Evolutionary conservation across 805 yeast species (phyloP).

Genomic region (Lachancea nothofagi): DNA sequence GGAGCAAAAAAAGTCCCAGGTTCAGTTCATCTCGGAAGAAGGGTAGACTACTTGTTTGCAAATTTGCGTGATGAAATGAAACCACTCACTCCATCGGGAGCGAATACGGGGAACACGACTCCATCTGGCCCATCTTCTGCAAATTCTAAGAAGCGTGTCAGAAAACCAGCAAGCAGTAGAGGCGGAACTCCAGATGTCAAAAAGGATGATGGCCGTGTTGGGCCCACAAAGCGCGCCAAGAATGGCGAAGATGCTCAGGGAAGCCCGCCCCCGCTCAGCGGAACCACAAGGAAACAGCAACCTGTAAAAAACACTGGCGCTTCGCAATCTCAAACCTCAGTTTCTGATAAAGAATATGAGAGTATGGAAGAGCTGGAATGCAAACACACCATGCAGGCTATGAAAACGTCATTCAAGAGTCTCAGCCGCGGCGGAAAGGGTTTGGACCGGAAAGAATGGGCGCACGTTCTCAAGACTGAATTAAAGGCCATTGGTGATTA

Average conservation of each 20-base stretch:
- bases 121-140: conserved; percentile 18
- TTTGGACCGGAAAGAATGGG: conserved; percentile 72
- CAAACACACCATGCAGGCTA: conserved; percentile 55
- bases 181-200: conserved; percentile 18
- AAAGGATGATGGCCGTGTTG: conserved; percentile 12
- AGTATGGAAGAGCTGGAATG: conserved; percentile 75
- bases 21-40: conserved; percentile 83
- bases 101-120: conserved; percentile 12
- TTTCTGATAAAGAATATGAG: conserved; percentile 49
- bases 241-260: conserved; percentile 10
- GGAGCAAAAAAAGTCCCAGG: conserved; percentile 73
- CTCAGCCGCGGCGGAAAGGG: conserved; percentile 70
- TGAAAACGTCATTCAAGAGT: conserved; percentile 58
- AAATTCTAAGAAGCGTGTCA: conserved; percentile 27
- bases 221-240: conserved; percentile 20
- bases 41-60: conserved; percentile 79
- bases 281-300: conserved; percentile 7
- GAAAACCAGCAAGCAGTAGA: conserved; percentile 26
- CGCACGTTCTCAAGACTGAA: conserved; percentile 60
- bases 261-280: conserved; percentile 7
- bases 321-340: background rate
- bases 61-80: conserved; percentile 59
- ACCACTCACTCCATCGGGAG: conserved; percentile 17
- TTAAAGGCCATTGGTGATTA: conserved; percentile 68
- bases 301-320: conserved; percentile 7